Evolutionary conservation across 2,329 filamentous ascomycete genomes (phyloP), one percentile per base, ranked within the genome.

Genomic region (Pseudogymnoascus sp.): DNA sequence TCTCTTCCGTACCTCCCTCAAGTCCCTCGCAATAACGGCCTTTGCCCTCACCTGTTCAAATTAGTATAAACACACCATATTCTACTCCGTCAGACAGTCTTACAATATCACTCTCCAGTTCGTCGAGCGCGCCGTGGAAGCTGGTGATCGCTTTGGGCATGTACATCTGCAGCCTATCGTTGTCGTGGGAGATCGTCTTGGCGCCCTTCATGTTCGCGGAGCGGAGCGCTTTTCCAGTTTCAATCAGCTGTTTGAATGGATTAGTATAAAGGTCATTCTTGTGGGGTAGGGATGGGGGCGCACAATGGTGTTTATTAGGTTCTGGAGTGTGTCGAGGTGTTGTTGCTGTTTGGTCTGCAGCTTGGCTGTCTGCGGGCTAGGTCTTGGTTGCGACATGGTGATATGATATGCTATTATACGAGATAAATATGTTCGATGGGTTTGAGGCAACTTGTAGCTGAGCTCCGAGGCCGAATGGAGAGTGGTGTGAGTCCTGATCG

Each of bases 41-140:
- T 85, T 87, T 52, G 83, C 81, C 58, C 75, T 72, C 22, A 77
- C 72, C 80, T 82, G 64, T 41, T 23, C 11, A 22, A 42, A 23
- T 42, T 19, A 42, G 41, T 25, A 55, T 16, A 35, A 66, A 68
- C 41, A 62, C 64, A 28, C 41, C 12, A 16, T 7, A 36, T 4
- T 39, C 19, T 33, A 19, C 7, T 3, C 39, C 4, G 1, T 35
- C n/a, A 11, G 6, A 38, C n/a, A 11, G 6, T 65, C 79, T 71
- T 74, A 85, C 83, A 69, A 86, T 83, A 25, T 85, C 82, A 63
- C 72, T 73, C 68, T 86, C 84, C 4, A 86, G 68, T 5, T 83
- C 80, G 65, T 85, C 81, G 2, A 87, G 72, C 6, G 81, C 80
- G 62, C 73, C 73, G 63, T 86, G 82, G 62, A 74, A 74, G 36